Base-by-base conservation (phyloP, 495 filamentous ascomycete genomes). In the Bacidia rubella region DNA sequence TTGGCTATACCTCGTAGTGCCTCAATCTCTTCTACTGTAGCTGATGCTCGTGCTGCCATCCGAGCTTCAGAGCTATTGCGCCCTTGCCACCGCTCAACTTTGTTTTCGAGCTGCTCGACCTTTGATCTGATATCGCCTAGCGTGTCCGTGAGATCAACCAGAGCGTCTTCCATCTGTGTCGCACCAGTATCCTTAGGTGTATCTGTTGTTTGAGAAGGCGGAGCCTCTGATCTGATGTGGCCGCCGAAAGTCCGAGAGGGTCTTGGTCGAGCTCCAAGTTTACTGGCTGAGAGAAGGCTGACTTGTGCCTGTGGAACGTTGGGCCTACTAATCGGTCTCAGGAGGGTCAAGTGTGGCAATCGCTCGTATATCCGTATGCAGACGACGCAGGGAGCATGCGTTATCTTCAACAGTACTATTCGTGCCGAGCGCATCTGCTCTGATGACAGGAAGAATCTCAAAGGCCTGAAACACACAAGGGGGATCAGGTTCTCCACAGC, bases 401-500 rank as follows among this genome's bases (percentile, higher is more conserved):
- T 85, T 46, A 75, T 69, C 63, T 87, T 87, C 29, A 95, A 76
- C 20, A 94, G 71, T 42, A 86, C 60, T 58, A 95, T 95, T 49
- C 88, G 82, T 26, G 77, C 77, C 25, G 71, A 71, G 35, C 89
- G 82, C 39, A 94, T 74, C 42, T 77, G 74, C 54, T 82, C 80
- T 11, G 86, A 77, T 2, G 86, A 73, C 20, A 95, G 59, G 54
- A 90, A 76, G 22, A 95, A 68, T 55, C 90, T 77, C 54, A 95
- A 69, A 1, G 90, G 90, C 35, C 90, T 83, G 58, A 95, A 82
- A 55, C 89, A 76, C 41, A 86, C 69, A 44, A 95, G 75, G 0
- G 90, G 83, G 40, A 96, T 75, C 17, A 97, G 74, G 65, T 96
- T 95, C 82, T 85, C 61, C 43, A 55, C 35, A 35, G 24, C 65